Conservation (phyloP, 345 rosid species). For the Euphorbia lathyris region DNA sequence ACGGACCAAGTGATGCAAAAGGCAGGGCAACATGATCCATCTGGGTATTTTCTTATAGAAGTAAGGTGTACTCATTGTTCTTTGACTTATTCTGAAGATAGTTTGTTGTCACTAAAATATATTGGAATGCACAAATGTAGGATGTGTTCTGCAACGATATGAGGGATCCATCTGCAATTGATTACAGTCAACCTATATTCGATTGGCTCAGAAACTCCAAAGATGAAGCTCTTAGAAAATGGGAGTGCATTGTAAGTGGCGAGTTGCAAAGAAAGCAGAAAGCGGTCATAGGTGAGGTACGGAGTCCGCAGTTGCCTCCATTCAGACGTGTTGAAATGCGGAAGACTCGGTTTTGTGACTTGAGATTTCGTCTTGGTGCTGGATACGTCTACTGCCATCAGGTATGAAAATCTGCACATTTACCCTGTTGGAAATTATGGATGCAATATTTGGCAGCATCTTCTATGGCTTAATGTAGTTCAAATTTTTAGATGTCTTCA, state of each 20-base stretch:
- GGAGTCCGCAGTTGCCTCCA: conserved; percentile 46
- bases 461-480: background rate
- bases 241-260: conserved; percentile 66
- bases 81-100: background rate
- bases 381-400: conserved; percentile 86
- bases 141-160: conserved; percentile 73
- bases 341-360: conserved; percentile 54
- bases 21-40: conserved; percentile 64
- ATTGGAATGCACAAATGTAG: conserved; percentile 27
- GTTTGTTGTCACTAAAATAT: conserved; percentile 16
- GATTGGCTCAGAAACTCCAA: conserved; percentile 70
- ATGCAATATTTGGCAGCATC: background rate
- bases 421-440: background rate
- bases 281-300: conserved; percentile 36
- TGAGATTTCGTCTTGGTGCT: conserved; percentile 79
- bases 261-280: conserved; percentile 55
- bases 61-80: conserved; percentile 33
- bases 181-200: conserved; percentile 70
- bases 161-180: conserved; percentile 58
- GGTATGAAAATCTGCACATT: conserved; percentile 35
- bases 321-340: conserved; percentile 61
- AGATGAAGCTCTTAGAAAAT: conserved; percentile 64
- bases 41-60: conserved; percentile 90
- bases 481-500: background rate
- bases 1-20: conserved; percentile 73